Percentiles rank a stretch among this genome's conserved stretches.
These are phyloP conservation scores for Moesziomyces sp. DNA, from an alignment of 1,284 basidiomycete species.

Conservation along the genomic window DNA sequence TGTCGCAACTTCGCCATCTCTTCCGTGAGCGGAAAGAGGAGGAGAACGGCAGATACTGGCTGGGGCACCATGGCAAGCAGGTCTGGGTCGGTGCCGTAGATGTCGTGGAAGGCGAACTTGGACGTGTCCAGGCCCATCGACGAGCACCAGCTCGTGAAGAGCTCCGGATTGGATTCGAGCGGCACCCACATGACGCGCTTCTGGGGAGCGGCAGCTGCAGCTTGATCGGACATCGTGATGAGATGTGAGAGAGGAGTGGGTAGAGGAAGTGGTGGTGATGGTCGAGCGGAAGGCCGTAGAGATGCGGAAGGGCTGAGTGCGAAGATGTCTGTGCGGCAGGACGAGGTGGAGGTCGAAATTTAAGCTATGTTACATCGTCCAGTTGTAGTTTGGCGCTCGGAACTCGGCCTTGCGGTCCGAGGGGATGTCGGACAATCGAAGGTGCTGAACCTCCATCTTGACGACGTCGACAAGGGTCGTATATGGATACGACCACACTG, in stretches of 20 bases:
- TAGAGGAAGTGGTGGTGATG: background rate
- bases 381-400: background rate
- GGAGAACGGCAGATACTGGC: constrained; percentile 70
- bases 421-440: background rate
- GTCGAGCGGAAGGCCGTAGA: background rate
- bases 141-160: constrained; percentile 61
- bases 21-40: constrained; percentile 70
- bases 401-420: background rate
- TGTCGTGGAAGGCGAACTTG: constrained; percentile 70
- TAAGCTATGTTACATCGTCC: background rate
- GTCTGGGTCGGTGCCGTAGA: constrained; percentile 71
- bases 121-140: constrained; percentile 61
- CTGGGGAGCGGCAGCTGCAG: constrained; percentile 1
- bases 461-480: background rate
- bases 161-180: constrained; percentile 67
- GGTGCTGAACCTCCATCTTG: background rate
- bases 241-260: background rate
- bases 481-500: background rate
- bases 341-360: background rate
- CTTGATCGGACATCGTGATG: background rate
- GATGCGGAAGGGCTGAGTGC: background rate
- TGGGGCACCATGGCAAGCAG: constrained; percentile 70
- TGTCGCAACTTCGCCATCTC: constrained; percentile 41
- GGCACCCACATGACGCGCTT: constrained; percentile 62
- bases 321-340: background rate